Evolutionary conservation across 352 stramenopile genomes (phyloP).

Genomic region (Pythium sukuiense): DNA sequence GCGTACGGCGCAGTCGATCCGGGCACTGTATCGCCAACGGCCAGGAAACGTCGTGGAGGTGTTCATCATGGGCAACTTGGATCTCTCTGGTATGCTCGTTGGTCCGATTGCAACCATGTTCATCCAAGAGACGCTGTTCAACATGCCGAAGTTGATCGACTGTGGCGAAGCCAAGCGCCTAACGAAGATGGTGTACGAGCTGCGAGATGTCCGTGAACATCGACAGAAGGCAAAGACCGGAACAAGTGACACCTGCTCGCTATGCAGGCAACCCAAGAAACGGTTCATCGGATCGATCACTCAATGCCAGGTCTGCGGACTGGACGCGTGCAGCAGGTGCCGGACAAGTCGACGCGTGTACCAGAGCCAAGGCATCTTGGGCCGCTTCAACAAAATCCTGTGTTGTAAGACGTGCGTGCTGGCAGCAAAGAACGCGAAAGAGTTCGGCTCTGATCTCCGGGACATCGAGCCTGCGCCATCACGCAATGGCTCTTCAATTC

Average conservation of each 20-base stretch:
- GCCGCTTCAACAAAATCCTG: slow-evolving; percentile 17
- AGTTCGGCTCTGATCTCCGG: slow-evolving; percentile 2
- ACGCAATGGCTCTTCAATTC: background rate
- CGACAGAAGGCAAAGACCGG: background rate
- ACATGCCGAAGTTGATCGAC: slow-evolving; percentile 23
- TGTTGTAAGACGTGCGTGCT: slow-evolving; percentile 30
- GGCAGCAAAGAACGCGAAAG: slow-evolving; percentile 16
- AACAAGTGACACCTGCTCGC: slow-evolving; percentile 22
- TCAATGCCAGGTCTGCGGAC: slow-evolving; percentile 34
- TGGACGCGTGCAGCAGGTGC: slow-evolving; percentile 34
- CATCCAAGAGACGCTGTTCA: slow-evolving; percentile 23
- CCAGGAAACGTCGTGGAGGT: slow-evolving; percentile 27
- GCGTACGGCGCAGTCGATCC: slow-evolving; percentile 30
- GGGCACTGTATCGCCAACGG: slow-evolving; percentile 21
- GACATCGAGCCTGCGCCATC: background rate
- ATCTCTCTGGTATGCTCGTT: slow-evolving; percentile 12
- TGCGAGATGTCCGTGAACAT: slow-evolving; percentile 14
- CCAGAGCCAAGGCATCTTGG: slow-evolving; percentile 28
- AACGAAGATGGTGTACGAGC: slow-evolving; percentile 14
- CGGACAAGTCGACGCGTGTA: slow-evolving; percentile 37
- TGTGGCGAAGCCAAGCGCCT: slow-evolving; percentile 30
- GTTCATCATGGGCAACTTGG: slow-evolving; percentile 24
- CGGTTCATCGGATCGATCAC: slow-evolving; percentile 31
- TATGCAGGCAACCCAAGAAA: slow-evolving; percentile 42
- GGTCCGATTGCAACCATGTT: slow-evolving; percentile 12